Evolutionary conservation across 345 rosid genomes (phyloP), one percentile per base, ranked within the genome.

Genomic region (Angophora floribunda): DNA sequence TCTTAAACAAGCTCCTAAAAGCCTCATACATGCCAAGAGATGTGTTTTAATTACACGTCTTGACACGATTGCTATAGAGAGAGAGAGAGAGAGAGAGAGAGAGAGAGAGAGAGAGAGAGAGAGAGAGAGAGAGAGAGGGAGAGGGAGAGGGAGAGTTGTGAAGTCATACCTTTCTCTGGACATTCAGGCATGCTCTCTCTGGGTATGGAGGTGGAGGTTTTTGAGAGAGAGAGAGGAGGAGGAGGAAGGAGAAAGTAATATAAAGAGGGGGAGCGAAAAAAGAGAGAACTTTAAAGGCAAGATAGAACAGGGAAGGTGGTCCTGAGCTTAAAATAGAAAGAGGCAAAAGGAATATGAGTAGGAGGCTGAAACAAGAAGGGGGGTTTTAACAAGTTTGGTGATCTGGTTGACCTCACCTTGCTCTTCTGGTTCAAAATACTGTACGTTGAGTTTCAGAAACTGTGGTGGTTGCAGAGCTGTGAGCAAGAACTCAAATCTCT

Each of bases 161-260:
- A 88, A 86, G 88, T 89, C 61, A 89, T 92, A 97, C 99, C 99
- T 96, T 95, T 96, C 97, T 93, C 96, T 95, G 95, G 97, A 96
- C 98, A 96, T 96, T 95, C 96, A 97, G 94, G 98, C 98, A 96
- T 96, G 96, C 98, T 94, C 94, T 93, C 92, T 49, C 87, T 44
- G 53, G 52, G 85, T 91, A 89, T 86, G 80, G 28, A 87, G 89
- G 45, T 53, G 87, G 86, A 87, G 87, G 87, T 61, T 82, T 87
- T 63, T 85, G 53, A 57, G 91, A 88, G 88, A 87, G 89, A 86
- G 86, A 87, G 88, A 65, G 78, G 90, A 90, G 89, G 84, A 80
- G 87, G 45, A 41, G 49, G 28, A 75, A 86, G 87, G 75, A 87
- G 88, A 87, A 88, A 90, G 87, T 90, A 90, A 85, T 87, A 91